These are phyloP conservation scores for Gloeostereum incarnatum DNA, from an alignment of 768 basidiomycete genomes.

Conservation along the genomic window DNA sequence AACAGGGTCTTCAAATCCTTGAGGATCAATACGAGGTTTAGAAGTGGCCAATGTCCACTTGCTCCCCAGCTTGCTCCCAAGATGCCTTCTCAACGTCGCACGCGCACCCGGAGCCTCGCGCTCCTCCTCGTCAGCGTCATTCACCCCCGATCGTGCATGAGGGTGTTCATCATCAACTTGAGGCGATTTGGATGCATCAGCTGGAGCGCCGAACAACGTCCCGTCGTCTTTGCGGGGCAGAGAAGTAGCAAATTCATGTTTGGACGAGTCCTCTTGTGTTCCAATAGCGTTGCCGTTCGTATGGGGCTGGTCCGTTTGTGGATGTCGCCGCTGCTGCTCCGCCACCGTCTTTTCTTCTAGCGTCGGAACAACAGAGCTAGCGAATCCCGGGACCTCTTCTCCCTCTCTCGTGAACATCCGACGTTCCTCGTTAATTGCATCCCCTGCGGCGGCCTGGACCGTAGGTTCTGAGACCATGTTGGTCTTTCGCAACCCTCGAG, in stretches of 20 bases:
- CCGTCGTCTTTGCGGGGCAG: slow-evolving; percentile 16
- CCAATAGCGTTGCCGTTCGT: slow-evolving; percentile 5
- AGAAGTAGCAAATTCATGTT: not conserved
- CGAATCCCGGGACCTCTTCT: slow-evolving; percentile 43
- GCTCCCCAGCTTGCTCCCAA: slow-evolving; percentile 41
- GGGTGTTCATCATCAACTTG: slow-evolving; percentile 37
- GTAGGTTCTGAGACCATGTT: slow-evolving; percentile 30
- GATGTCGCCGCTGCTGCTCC: slow-evolving; percentile 33
- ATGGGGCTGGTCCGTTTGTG: slow-evolving; percentile 18
- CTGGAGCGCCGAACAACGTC: slow-evolving; percentile 44
- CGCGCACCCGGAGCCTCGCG: slow-evolving; percentile 37
- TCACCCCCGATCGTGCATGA: slow-evolving; percentile 30
- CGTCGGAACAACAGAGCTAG: slow-evolving; percentile 55
- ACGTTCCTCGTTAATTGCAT: slow-evolving; percentile 37
- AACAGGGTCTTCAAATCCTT: slow-evolving; percentile 85
- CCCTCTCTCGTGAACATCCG: slow-evolving; percentile 44
- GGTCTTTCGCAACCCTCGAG: slow-evolving; percentile 29
- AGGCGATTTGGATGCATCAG: slow-evolving; percentile 34
- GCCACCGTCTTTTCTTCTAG: slow-evolving; percentile 56
- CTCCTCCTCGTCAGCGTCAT: slow-evolving; percentile 40
- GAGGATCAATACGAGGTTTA: slow-evolving; percentile 63
- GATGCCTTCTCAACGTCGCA: slow-evolving; percentile 43
- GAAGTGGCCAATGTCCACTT: slow-evolving; percentile 56
- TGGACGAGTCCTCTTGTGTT: slow-evolving; percentile 2
- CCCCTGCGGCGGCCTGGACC: slow-evolving; percentile 30